Evolutionary conservation across 2,329 filamentous ascomycete species (phyloP).

Genomic region (Apiospora marii): DNA sequence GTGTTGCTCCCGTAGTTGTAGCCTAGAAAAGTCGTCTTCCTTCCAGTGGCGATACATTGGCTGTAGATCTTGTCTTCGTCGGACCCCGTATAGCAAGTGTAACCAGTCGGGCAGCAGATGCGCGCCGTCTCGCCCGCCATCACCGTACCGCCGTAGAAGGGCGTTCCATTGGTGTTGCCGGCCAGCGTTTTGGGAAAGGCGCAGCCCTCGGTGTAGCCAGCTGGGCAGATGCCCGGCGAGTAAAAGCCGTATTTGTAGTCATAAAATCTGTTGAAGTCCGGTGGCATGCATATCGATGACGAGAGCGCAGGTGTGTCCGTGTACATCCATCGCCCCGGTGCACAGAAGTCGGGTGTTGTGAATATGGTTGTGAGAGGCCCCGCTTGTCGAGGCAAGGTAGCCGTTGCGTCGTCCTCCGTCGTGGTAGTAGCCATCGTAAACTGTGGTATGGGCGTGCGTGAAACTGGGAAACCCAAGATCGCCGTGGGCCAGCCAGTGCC

Average conservation of each 20-base stretch:
- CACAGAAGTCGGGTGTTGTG: conserved; percentile 26
- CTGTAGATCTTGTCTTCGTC: background rate
- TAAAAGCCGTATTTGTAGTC: conserved; percentile 22
- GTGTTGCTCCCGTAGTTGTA: background rate
- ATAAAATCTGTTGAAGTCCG: background rate
- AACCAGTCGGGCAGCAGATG: conserved; percentile 24
- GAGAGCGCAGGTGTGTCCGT: background rate
- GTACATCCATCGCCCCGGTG: background rate
- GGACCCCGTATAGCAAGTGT: conserved; percentile 12
- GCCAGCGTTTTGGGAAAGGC: conserved; percentile 18
- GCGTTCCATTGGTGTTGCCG: background rate
- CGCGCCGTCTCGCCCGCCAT: conserved; percentile 16
- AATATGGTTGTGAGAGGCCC: conserved; percentile 24
- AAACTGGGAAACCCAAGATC: background rate
- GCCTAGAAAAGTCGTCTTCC: background rate
- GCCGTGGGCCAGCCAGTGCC: background rate
- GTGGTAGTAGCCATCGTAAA: conserved; percentile 18
- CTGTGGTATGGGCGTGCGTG: background rate
- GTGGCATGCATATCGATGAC: conserved; percentile 25
- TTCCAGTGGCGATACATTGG: conserved; percentile 7
- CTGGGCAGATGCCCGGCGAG: conserved; percentile 25
- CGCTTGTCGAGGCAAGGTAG: background rate
- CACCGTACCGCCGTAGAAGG: conserved; percentile 19
- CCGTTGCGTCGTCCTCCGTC: background rate
- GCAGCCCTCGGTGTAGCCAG: conserved; percentile 24